Evolutionary conservation across 768 basidiomycete genomes (phyloP), one percentile per base, ranked within the genome.

Genomic region (Hericium erinaceus): DNA sequence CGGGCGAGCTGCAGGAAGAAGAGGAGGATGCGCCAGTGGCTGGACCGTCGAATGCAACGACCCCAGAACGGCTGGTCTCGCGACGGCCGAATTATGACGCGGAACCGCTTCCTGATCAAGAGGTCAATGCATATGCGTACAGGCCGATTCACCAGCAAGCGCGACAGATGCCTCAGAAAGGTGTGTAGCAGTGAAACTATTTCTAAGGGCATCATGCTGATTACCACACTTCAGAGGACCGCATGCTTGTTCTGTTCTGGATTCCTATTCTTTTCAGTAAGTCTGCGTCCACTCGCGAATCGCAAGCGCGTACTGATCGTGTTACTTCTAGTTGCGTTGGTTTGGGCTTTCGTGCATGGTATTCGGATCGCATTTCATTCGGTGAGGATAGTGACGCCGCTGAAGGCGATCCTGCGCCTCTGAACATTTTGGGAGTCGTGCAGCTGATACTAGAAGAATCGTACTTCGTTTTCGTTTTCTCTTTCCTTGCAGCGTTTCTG

Each of bases 241-340:
- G 83, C 44, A 93, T 93, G 90, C 79, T 93, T 49, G 65, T 89
- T 39, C 67, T 87, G 44, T 93, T 93, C 75, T 93, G 90, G 90
- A 75, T 93, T 64, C 90, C 90, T 16, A 89, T 92, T 65, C 75
- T 93, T 9, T 69, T 92, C 58, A 70, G 89, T 92, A 64, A 74
- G 89, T 82, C 10, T 24, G 26, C 26, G 46, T 33, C 1, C 24
- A 2, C 20, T 44, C 18, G 0, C n/a, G 4, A 24, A 7, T 62
- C 41, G 33, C 44, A n/a, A 2, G 39, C 39, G 33, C 38, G 8
- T 41, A 10, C 46, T 60, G 2, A 55, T 55, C 57, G 20, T 40
- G 55, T 11, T 4, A 4, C 28, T 12, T 15, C 2, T 46, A 70
- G 69, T 73, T 61, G 72, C 70, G 15, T 60, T 72, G n/a, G 46